Conservation (phyloP, 768 basidiomycete species). For the Suillus bovinus region DNA sequence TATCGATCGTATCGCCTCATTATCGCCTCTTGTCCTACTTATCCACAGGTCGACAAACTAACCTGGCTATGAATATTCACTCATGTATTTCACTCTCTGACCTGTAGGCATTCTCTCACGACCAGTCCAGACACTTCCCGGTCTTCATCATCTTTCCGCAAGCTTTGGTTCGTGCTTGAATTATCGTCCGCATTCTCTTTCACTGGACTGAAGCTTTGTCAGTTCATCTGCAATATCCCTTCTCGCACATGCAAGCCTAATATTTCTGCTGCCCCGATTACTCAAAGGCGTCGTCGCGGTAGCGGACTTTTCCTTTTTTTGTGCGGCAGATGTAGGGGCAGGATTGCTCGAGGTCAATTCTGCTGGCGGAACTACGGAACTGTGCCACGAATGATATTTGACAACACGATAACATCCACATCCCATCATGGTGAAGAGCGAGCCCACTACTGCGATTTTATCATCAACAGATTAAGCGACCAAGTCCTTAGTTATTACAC, state of each 20-base stretch:
- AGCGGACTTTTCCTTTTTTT: background rate
- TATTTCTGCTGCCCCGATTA: constrained; percentile 6
- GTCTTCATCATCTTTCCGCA: constrained; percentile 1
- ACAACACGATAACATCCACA: background rate
- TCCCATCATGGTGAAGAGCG: background rate
- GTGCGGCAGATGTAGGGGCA: background rate
- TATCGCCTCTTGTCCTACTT: background rate
- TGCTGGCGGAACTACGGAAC: background rate
- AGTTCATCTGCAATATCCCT: constrained; percentile 2
- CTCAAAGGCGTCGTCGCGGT: constrained; percentile 13
- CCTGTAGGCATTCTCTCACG: background rate
- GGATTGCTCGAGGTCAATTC: background rate
- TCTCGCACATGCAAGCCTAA: constrained; percentile 1
- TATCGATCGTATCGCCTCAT: background rate
- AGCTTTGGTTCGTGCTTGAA: constrained; percentile 7
- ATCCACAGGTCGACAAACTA: background rate
- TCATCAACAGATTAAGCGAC: background rate
- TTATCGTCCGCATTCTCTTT: background rate
- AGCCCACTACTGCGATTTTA: background rate
- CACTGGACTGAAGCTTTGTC: background rate
- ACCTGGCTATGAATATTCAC: background rate
- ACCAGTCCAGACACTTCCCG: background rate
- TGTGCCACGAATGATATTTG: background rate
- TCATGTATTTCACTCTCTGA: background rate
- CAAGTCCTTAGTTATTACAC: background rate